Conservation (phyloP, 805 yeast species). For the Torulaspora delbrueckii region DNA sequence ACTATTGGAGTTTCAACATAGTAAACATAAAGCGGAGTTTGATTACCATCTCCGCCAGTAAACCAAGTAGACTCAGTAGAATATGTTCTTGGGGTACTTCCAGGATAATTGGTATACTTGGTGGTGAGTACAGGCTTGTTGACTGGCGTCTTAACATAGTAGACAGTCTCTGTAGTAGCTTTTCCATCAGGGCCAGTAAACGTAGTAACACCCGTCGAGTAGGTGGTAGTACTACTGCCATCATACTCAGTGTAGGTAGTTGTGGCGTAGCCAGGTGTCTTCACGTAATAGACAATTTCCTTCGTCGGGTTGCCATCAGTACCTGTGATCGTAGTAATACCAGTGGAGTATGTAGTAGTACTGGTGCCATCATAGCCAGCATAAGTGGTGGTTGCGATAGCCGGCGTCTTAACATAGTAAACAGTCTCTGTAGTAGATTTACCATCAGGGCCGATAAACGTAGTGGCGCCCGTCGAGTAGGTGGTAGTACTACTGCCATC, state of each 20-base stretch:
- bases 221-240: constrained; percentile 13
- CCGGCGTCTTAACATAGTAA: constrained; percentile 6
- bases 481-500: constrained; percentile 13
- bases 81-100: constrained; percentile 10
- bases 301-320: constrained; percentile 10
- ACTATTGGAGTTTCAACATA: constrained; percentile 7
- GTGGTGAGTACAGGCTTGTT: constrained; percentile 11
- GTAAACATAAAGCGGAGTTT: constrained; percentile 7
- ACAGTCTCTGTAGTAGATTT: constrained; percentile 6
- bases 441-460: constrained; percentile 1
- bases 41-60: constrained; percentile 7
- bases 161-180: constrained; percentile 7
- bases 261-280: constrained; percentile 14
- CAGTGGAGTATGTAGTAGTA: constrained; percentile 14
- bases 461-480: constrained; percentile 8
- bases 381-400: too few relatives aligned
- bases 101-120: constrained; percentile 11
- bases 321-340: constrained; percentile 11
- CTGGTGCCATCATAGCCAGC: constrained; percentile 11
- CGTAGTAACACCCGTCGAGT: constrained; percentile 10
- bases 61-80: constrained; percentile 8
- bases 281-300: constrained; percentile 15
- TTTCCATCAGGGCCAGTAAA: constrained; percentile 1
- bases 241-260: constrained; percentile 12
- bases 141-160: constrained; percentile 8